phyloP scores from a whole-genome alignment of 1,139 yeast genomes.

The Sugiyamaella paludigena region DNA sequence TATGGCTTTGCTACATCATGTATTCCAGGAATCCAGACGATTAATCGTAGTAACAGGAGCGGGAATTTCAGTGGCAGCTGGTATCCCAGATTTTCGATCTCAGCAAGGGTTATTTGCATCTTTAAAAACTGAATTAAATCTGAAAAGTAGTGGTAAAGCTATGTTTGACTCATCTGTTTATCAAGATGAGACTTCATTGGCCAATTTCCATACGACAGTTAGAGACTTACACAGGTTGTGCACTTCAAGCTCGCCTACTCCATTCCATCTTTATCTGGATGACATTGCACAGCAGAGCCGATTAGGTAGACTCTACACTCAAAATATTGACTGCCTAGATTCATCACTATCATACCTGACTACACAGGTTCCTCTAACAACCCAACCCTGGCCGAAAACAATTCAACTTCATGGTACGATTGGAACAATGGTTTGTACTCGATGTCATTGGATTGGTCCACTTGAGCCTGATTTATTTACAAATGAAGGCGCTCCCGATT shows the following conservation, averaged over 20 bases:
- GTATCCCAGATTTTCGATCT: conserved; percentile 87
- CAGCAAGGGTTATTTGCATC: conserved; percentile 70
- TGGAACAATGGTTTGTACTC: conserved; percentile 68
- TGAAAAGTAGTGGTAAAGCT: conserved; percentile 63
- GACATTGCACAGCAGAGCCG: conserved; percentile 59
- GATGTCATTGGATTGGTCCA: conserved; percentile 55
- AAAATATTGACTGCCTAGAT: conserved; percentile 49
- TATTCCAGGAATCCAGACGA: conserved; percentile 36
- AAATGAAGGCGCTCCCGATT: conserved; percentile 44
- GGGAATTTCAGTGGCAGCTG: conserved; percentile 85
- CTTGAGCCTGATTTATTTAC: conserved; percentile 44
- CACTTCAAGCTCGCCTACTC: conserved; percentile 62
- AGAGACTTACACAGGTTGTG: conserved; percentile 59
- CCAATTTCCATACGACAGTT: conserved; percentile 71
- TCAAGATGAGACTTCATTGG: conserved; percentile 57
- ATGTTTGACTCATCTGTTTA: conserved; percentile 80
- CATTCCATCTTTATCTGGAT: conserved; percentile 65
- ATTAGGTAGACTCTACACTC: conserved; percentile 60
- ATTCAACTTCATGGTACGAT: conserved; percentile 82
- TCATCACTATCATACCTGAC: conserved; percentile 46
- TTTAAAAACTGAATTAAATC: conserved; percentile 44
- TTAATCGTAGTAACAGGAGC: conserved; percentile 66
- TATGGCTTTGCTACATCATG: conserved; percentile 32
- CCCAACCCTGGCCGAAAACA: conserved; percentile 49
- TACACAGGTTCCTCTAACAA: conserved; percentile 46